phyloP scores from a whole-genome alignment of 2,329 filamentous ascomycete genomes.

The Xylaria sp. region DNA sequence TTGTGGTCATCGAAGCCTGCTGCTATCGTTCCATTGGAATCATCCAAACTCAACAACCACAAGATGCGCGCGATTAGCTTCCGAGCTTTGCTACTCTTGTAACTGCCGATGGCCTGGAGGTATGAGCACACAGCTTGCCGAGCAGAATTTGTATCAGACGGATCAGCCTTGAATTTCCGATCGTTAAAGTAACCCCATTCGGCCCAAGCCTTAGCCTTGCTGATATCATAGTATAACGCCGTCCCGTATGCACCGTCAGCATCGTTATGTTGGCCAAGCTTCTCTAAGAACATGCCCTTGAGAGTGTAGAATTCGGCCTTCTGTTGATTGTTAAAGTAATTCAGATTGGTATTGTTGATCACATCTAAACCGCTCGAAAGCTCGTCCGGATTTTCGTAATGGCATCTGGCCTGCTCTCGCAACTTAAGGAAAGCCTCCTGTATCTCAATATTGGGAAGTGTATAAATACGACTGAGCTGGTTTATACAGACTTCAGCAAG shows the following conservation, averaged over 20 bases:
- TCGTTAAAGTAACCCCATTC: slow-evolving; percentile 99
- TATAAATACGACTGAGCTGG: slow-evolving; percentile 97
- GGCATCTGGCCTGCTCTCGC: slow-evolving; percentile 97
- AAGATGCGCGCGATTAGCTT: slow-evolving; percentile 93
- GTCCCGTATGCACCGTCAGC: slow-evolving; percentile 95
- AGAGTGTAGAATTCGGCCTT: slow-evolving; percentile 99
- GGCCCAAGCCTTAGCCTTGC: slow-evolving; percentile 96
- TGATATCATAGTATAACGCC: slow-evolving; percentile 94
- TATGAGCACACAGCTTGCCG: slow-evolving; percentile 96
- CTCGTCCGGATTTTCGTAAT: slow-evolving; percentile 95
- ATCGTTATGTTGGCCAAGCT: slow-evolving; percentile 88
- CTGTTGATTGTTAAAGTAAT: slow-evolving; percentile 95
- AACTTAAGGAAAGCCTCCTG: slow-evolving; percentile 98
- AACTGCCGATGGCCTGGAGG: slow-evolving; percentile 92
- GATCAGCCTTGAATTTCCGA: slow-evolving; percentile 92
- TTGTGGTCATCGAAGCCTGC: slow-evolving; percentile 95
- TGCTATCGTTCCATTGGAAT: slow-evolving; percentile 83
- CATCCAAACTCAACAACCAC: slow-evolving; percentile 95
- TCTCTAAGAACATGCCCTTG: slow-evolving; percentile 99
- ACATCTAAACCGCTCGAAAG: slow-evolving; percentile 94
- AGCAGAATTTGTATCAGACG: slow-evolving; percentile 82
- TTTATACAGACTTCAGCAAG: slow-evolving; percentile 97
- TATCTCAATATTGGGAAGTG: slow-evolving; percentile 98
- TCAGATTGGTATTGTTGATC: slow-evolving; percentile 99
- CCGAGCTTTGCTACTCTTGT: slow-evolving; percentile 95